These are phyloP conservation scores for Pseudonitzschia multistriata DNA, from an alignment of 108 stramenopile genomes.

Conservation along the genomic window DNA sequence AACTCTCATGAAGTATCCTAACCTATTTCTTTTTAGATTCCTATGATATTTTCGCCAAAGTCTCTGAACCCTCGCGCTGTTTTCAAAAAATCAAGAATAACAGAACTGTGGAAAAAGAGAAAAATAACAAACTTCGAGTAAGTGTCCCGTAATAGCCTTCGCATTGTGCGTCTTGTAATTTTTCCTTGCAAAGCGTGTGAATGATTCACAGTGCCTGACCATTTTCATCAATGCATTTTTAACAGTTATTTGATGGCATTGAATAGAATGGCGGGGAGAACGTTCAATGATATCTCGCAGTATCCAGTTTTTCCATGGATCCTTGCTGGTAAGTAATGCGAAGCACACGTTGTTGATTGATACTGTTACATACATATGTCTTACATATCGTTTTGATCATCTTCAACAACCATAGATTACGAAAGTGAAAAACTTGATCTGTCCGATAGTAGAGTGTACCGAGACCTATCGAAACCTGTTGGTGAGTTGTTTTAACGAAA, in stretches of 20 bases:
- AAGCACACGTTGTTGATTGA: background rate
- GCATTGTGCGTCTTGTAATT: background rate
- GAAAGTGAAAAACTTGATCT: constrained; percentile 60
- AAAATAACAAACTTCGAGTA: constrained; percentile 81
- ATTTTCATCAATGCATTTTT: constrained; percentile 84
- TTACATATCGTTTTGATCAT: background rate
- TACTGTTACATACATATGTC: background rate
- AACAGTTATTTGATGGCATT: constrained; percentile 86
- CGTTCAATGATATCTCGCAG: constrained; percentile 95
- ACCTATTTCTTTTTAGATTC: constrained; percentile 39
- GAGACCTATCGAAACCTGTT: constrained; percentile 78
- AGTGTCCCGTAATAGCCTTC: background rate
- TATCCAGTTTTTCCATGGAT: constrained; percentile 99
- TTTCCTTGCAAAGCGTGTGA: background rate
- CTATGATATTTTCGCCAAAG: constrained; percentile 74
- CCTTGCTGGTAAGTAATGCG: constrained; percentile 46
- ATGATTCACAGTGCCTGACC: background rate
- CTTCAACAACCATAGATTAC: constrained; percentile 52
- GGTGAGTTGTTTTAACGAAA: constrained; percentile 85
- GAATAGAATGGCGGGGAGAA: constrained; percentile 94
- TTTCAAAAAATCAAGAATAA: constrained; percentile 68
- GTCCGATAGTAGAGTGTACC: constrained; percentile 21
- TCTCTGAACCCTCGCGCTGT: constrained; percentile 72
- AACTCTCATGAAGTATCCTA: background rate
- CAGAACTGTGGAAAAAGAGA: constrained; percentile 73